phyloP scores from a whole-genome alignment of 441 rosid species.

The Manihot esculenta region DNA sequence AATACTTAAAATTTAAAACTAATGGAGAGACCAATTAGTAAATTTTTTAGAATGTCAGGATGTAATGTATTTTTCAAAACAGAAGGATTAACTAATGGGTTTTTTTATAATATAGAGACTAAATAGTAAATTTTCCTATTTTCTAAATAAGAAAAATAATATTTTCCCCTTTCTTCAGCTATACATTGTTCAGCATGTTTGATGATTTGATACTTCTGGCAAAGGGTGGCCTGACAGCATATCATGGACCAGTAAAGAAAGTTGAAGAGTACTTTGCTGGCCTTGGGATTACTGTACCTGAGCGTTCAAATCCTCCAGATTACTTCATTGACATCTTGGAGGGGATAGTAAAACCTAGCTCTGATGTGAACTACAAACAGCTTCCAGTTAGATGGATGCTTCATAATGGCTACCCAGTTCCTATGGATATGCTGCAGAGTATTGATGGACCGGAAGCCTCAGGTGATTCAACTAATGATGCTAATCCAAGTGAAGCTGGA shows the following conservation, averaged over 20 bases:
- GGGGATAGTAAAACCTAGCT: conserved; percentile 66
- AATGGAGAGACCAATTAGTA: no score
- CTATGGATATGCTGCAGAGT: conserved; percentile 75
- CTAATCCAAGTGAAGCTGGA: conserved; percentile 18
- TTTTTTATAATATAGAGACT: no score
- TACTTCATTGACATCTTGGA: conserved; percentile 94
- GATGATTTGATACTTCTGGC: conserved; percentile 96
- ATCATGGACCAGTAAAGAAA: conserved; percentile 87
- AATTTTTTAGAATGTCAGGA: no score
- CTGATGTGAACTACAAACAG: conserved; percentile 63
- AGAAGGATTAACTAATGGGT: no score
- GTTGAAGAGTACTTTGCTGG: conserved; percentile 82
- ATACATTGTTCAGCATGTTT: conserved; percentile 87
- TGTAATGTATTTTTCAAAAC: no score
- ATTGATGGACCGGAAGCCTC: conserved; percentile 53
- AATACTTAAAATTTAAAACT: no score
- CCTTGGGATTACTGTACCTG: conserved; percentile 83
- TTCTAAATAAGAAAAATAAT: not conserved
- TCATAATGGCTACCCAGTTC: conserved; percentile 85
- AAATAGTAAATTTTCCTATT: no score
- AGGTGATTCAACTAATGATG: conserved; percentile 44
- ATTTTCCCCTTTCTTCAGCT: conserved; percentile 46
- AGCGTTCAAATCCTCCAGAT: conserved; percentile 93
- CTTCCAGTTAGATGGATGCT: conserved; percentile 97
- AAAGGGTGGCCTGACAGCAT: conserved; percentile 86